Percentiles rank a stretch among this genome's conserved stretches.
Conservation (phyloP, 495 filamentous ascomycete genomes). For the Neurospora discreta region DNA sequence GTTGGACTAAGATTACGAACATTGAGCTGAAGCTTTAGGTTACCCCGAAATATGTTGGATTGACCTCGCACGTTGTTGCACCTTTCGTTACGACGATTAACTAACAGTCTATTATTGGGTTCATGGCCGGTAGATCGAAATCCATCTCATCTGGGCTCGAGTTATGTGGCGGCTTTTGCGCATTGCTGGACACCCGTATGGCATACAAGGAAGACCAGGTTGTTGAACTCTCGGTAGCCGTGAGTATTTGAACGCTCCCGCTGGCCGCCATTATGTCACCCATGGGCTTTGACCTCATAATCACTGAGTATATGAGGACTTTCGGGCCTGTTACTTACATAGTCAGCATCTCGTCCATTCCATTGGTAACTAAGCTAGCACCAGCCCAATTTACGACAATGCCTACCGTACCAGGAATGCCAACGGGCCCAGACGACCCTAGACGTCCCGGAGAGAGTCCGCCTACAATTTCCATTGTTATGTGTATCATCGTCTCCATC, state of each 20-base stretch:
- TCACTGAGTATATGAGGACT: neutral
- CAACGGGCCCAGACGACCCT: neutral
- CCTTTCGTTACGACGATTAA: too few relatives aligned
- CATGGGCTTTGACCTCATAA: neutral
- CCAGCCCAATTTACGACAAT: neutral
- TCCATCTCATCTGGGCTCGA: neutral
- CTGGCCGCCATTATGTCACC: neutral
- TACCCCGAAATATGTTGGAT: neutral
- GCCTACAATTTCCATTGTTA: constrained; percentile 2
- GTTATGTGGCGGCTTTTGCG: neutral
- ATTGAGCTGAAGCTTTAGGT: neutral
- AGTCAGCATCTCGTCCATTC: neutral
- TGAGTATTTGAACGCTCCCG: neutral
- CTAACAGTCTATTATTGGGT: neutral
- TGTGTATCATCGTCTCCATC: constrained; percentile 4
- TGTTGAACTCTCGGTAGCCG: neutral
- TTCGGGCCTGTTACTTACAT: neutral
- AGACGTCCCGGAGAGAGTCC: neutral
- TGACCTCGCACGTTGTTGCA: neutral
- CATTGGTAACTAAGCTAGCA: neutral
- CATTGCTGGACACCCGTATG: neutral
- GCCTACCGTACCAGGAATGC: neutral
- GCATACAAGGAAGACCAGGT: neutral
- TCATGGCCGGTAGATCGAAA: neutral
- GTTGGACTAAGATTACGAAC: neutral